phyloP scores from a whole-genome alignment of 2,329 filamentous ascomycete species.

The Botrytis tulipae region DNA sequence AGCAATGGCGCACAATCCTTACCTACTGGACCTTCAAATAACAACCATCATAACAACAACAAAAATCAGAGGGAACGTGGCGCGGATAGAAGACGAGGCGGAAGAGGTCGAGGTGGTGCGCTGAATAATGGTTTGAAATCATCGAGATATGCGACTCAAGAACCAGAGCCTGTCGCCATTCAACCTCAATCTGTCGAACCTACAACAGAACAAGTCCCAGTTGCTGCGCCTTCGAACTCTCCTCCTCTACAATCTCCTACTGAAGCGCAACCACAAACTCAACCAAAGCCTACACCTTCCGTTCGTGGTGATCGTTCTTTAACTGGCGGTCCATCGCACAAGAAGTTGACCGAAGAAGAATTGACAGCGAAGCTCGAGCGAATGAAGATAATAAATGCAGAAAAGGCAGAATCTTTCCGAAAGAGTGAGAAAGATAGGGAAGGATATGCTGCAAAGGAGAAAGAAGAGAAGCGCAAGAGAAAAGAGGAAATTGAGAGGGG shows the following conservation, averaged over 20 bases:
- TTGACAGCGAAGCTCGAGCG: conserved; percentile 58
- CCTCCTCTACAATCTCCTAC: background rate
- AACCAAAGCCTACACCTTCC: conserved; percentile 39
- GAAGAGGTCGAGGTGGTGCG: conserved; percentile 21
- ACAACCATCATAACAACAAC: background rate
- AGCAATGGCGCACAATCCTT: conserved; percentile 6
- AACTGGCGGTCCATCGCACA: conserved; percentile 52
- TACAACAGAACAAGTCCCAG: background rate
- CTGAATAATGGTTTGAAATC: conserved; percentile 27
- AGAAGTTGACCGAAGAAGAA: conserved; percentile 64
- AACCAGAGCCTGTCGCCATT: background rate
- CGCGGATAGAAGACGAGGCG: conserved; percentile 20
- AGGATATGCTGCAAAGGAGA: conserved; percentile 62
- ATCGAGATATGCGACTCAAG: conserved; percentile 30
- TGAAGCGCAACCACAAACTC: conserved; percentile 19
- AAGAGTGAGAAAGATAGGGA: conserved; percentile 67
- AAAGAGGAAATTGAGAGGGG: conserved; percentile 35
- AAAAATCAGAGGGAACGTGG: conserved; percentile 22
- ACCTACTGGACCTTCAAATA: conserved; percentile 8
- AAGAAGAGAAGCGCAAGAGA: conserved; percentile 53
- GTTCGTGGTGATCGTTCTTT: conserved; percentile 54
- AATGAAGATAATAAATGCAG: conserved; percentile 60
- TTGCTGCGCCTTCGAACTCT: background rate
- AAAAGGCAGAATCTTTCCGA: conserved; percentile 58
- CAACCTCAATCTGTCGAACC: background rate